Percentiles rank a stretch among this genome's conserved stretches.
phyloP scores from a whole-genome alignment of 768 basidiomycete species.

The Nidularia sp. region DNA sequence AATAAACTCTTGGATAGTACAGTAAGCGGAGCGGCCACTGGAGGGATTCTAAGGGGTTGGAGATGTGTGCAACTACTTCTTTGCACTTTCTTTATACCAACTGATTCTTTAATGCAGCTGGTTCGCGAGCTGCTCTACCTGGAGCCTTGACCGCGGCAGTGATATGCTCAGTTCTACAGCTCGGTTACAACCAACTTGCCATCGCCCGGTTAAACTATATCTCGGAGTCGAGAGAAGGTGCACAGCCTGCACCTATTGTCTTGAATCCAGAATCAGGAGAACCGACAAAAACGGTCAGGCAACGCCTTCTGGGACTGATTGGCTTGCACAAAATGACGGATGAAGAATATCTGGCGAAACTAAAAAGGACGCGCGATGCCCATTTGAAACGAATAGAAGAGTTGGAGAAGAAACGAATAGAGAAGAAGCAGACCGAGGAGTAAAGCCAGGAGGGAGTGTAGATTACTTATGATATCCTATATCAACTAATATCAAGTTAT shows the following conservation, averaged over 20 bases:
- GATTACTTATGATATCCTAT: too few relatives aligned
- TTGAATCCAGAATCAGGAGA: background rate
- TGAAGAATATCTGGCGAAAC: conserved; percentile 62
- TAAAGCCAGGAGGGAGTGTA: too few relatives aligned
- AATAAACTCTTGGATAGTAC: conserved; percentile 65
- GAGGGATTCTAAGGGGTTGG: conserved; percentile 50
- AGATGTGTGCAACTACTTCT: conserved; percentile 43
- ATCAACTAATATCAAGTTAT: background rate
- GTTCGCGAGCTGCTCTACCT: conserved; percentile 48
- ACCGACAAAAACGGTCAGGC: conserved; percentile 16
- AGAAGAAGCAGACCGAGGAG: conserved; percentile 17
- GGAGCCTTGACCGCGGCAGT: conserved; percentile 59
- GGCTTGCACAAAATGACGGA: conserved; percentile 61
- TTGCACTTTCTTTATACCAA: background rate
- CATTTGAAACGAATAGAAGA: conserved; percentile 55
- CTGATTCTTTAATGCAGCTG: conserved; percentile 42
- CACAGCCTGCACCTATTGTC: conserved; percentile 4
- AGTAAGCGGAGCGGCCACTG: conserved; percentile 68
- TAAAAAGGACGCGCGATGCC: conserved; percentile 53
- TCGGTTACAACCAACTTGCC: conserved; percentile 64
- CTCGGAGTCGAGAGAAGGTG: conserved; percentile 25
- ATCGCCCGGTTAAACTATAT: conserved; percentile 58
- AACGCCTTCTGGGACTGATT: conserved; percentile 38
- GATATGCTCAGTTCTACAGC: conserved; percentile 60
- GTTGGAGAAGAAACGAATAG: conserved; percentile 41